A percentile compares a stretch with the other conserved stretches of the same genome.
Evolutionary conservation across 345 rosid species (phyloP).

Genomic region (Rhizophora mangle): DNA sequence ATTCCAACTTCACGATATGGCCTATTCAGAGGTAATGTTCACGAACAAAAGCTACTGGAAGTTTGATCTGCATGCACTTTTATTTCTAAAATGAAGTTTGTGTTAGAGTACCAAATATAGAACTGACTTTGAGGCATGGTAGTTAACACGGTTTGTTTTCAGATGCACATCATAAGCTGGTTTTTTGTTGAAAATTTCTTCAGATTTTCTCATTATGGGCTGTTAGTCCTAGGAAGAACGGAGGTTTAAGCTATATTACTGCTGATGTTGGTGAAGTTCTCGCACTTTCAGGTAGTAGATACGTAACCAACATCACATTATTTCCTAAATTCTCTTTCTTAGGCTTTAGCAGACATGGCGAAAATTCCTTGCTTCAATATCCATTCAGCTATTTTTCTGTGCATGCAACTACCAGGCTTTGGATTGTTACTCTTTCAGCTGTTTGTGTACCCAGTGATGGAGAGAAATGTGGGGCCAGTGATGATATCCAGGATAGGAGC

Average conservation of each 20-base stretch:
- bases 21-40: constrained; percentile 39
- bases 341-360: too few relatives aligned
- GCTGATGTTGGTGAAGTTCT: constrained; percentile 54
- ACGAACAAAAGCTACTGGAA: too few relatives aligned
- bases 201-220: constrained; percentile 61
- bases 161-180: too few relatives aligned
- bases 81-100: too few relatives aligned
- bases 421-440: constrained; percentile 53
- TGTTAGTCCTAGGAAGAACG: constrained; percentile 43
- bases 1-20: constrained; percentile 57
- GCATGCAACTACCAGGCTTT: constrained; percentile 27
- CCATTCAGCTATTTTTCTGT: background rate
- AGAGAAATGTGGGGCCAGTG: constrained; percentile 43
- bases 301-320: background rate
- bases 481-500: constrained; percentile 43
- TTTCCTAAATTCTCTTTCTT: background rate
- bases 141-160: too few relatives aligned
- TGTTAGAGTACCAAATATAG: too few relatives aligned
- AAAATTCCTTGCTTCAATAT: background rate
- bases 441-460: constrained; percentile 40
- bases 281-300: constrained; percentile 44
- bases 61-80: too few relatives aligned
- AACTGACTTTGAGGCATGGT: too few relatives aligned
- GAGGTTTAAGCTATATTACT: constrained; percentile 45
- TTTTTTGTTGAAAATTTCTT: background rate